Evolutionary conservation across 768 basidiomycete genomes (phyloP).

Genomic region (Trametopsis cervina): DNA sequence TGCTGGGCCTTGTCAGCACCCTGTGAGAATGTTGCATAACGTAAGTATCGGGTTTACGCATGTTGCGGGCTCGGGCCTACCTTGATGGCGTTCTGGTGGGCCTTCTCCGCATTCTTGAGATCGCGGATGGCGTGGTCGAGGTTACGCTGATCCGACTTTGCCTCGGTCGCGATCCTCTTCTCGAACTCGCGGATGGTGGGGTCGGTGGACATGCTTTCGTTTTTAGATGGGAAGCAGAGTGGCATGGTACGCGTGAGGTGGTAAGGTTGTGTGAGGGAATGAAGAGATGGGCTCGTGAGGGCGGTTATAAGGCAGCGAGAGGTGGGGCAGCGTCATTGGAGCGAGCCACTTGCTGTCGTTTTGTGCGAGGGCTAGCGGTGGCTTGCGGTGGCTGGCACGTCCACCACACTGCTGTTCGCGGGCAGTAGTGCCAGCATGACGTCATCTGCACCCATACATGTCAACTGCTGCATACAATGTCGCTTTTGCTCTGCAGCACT

Average conservation of each 20-base stretch:
- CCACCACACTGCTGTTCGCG: not conserved
- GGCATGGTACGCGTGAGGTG: slow-evolving; percentile 20
- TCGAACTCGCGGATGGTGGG: slow-evolving; percentile 34
- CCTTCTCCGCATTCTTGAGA: slow-evolving; percentile 46
- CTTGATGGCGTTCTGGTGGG: slow-evolving; percentile 44
- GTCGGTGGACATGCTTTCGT: slow-evolving; percentile 18
- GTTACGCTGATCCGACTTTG: slow-evolving; percentile 41
- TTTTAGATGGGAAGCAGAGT: slow-evolving; percentile 19
- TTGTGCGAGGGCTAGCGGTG: too few species aligned
- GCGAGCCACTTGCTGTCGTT: not conserved
- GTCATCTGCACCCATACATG: not conserved
- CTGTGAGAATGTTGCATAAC: slow-evolving; percentile 25
- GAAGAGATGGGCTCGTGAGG: not conserved
- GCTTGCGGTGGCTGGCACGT: slow-evolving; percentile 1
- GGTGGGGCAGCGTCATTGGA: slow-evolving; percentile 4
- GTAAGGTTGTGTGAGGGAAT: slow-evolving; percentile 2
- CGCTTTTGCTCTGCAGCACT: too few species aligned
- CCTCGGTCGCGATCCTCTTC: slow-evolving; percentile 40
- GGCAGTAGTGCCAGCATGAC: not conserved
- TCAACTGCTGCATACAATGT: too few species aligned
- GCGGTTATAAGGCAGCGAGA: not conserved
- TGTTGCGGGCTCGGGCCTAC: slow-evolving; percentile 22
- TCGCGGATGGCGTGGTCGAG: slow-evolving; percentile 51
- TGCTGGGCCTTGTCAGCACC: slow-evolving; percentile 40
- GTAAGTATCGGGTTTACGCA: not conserved